A percentile compares a stretch with the other conserved stretches of the same genome.
These are phyloP conservation scores for Debaryomyces castellii DNA, from an alignment of 805 yeast genomes.

Conservation along the genomic window DNA sequence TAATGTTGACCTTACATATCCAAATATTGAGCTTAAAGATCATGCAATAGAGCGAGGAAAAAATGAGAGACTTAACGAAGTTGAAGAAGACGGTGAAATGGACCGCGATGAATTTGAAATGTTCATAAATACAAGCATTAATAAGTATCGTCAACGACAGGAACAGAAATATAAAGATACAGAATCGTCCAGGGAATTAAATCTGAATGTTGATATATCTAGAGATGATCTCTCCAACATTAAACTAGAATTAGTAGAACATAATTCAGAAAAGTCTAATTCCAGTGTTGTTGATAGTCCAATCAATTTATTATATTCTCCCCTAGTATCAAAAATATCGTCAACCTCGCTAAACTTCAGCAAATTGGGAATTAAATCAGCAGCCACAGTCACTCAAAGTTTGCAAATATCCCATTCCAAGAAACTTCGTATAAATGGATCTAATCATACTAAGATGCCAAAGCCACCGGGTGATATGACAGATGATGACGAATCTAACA, in stretches of 20 bases:
- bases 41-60: neutral
- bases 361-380: constrained; percentile 26
- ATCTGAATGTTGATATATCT: neutral
- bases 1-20: no score
- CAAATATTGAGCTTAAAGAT: neutral
- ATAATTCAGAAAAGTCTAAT: neutral
- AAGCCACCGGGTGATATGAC: neutral
- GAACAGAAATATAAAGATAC: constrained; percentile 10
- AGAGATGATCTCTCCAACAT: no score
- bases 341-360: constrained; percentile 13
- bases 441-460: constrained; percentile 13
- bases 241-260: no score
- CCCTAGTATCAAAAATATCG: constrained; percentile 9
- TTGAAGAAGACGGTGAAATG: constrained; percentile 8
- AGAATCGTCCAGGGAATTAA: constrained; percentile 8
- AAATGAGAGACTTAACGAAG: neutral
- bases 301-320: constrained; percentile 11
- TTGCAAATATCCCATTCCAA: constrained; percentile 39
- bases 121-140: constrained; percentile 32
- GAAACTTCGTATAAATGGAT: constrained; percentile 41
- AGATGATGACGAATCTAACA: neutral
- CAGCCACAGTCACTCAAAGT: constrained; percentile 37
- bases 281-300: constrained; percentile 15
- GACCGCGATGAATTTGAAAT: constrained; percentile 28
- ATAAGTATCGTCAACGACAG: constrained; percentile 31